phyloP scores from a whole-genome alignment of 768 basidiomycete species.

The Phylloporus arenicola region DNA sequence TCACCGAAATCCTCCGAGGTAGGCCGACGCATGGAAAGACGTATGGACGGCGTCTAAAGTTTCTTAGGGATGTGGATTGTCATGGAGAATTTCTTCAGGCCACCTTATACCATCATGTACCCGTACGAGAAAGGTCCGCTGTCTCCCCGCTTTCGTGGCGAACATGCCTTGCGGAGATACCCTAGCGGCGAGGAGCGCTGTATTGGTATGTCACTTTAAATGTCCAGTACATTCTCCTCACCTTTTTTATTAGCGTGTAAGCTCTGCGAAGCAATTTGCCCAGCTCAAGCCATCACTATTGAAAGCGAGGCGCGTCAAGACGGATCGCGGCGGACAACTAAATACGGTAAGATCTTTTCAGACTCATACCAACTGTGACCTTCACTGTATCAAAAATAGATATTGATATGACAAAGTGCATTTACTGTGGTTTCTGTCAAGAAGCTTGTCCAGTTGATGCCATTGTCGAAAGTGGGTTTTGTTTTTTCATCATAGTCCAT shows the following conservation, averaged over 20 bases:
- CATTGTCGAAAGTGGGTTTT: conserved; percentile 89
- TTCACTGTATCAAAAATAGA: conserved; percentile 41
- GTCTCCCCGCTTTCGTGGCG: conserved; percentile 96
- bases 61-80: conserved; percentile 95
- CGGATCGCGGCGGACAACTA: conserved; percentile 93
- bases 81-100: conserved; percentile 83
- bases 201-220: conserved; percentile 63
- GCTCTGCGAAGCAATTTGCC: conserved; percentile 98
- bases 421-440: conserved; percentile 99
- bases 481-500: conserved; percentile 6
- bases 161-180: conserved; percentile 94
- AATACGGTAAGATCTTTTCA: conserved; percentile 65
- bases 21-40: conserved; percentile 22
- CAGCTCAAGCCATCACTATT: conserved; percentile 98
- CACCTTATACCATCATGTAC: conserved; percentile 98
- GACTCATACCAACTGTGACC: neutral
- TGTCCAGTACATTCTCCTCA: conserved; percentile 4
- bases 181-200: conserved; percentile 98
- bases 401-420: conserved; percentile 99
- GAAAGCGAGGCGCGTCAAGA: conserved; percentile 96
- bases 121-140: conserved; percentile 98
- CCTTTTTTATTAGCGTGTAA: conserved; percentile 71
- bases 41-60: conserved; percentile 7
- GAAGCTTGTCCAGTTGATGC: conserved; percentile 99
- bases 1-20: conserved; percentile 97